phyloP scores from a whole-genome alignment of 805 yeast genomes.

The Candida michaelii region DNA sequence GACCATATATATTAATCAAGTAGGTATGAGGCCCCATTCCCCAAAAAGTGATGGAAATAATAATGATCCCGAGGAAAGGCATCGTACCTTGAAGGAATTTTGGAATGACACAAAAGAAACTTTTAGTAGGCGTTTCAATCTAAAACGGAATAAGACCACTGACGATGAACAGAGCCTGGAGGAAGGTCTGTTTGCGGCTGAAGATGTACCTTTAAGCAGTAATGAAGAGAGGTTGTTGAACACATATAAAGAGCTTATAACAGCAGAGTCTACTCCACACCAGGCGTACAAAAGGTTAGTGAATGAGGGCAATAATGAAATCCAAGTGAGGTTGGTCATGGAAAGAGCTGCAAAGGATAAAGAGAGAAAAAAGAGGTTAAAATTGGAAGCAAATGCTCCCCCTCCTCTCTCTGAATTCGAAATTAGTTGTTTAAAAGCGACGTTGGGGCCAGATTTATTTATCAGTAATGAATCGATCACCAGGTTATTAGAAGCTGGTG shows the following conservation, averaged over 20 bases:
- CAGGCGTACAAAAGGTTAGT: background rate
- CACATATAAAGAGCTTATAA: background rate
- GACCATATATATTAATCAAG: background rate
- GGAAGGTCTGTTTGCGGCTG: constrained; percentile 1
- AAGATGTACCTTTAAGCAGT: background rate
- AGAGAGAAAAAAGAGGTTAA: background rate
- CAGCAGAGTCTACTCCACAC: background rate
- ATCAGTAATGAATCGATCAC: background rate
- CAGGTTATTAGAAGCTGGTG: background rate
- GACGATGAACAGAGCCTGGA: background rate
- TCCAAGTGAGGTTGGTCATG: background rate
- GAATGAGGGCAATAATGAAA: background rate
- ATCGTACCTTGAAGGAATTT: background rate
- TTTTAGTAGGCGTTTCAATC: background rate
- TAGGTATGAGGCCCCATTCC: background rate
- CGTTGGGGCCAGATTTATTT: background rate
- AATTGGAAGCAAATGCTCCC: background rate
- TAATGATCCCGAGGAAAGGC: background rate
- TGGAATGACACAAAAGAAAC: constrained; percentile 1
- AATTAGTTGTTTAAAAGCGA: background rate
- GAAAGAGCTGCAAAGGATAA: background rate
- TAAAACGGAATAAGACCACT: background rate
- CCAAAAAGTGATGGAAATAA: background rate
- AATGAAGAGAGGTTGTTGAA: constrained; percentile 1
- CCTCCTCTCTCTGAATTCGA: background rate